Evolutionary conservation across 106 monocot genomes (phyloP), one percentile per base, ranked within the genome.

Genomic region (Agapanthus africanus): DNA sequence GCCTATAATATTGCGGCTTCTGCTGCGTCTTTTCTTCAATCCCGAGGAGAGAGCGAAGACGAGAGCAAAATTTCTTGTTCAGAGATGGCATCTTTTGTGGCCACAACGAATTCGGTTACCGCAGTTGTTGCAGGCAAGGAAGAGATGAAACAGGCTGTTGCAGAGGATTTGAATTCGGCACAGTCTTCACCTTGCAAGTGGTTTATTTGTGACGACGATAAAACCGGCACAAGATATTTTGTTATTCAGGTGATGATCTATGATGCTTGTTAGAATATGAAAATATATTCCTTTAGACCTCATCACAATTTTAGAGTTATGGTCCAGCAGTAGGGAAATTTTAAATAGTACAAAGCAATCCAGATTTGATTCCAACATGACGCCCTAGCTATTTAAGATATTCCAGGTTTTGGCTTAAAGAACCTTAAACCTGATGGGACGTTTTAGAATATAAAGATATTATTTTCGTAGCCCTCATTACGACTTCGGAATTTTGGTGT

Each of bases 241-340:
- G 79, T 91, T 37, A 84, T 95, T 80, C 95, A 97, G 95, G 94
- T 94, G n/a, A n/a, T n/a, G n/a, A n/a, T n/a, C n/a, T n/a, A n/a
- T n/a, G n/a, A n/a, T n/a, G n/a, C n/a, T n/a, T n/a, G n/a, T n/a
- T n/a, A n/a, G n/a, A n/a, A n/a, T n/a, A n/a, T n/a, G n/a, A n/a
- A n/a, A n/a, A n/a, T n/a, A n/a, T n/a, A n/a, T n/a, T n/a, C n/a
- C n/a, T n/a, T n/a, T n/a, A n/a, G n/a, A n/a, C n/a, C n/a, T n/a
- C n/a, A n/a, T n/a, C n/a, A n/a, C n/a, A n/a, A n/a, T n/a, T n/a
- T n/a, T n/a, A n/a, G n/a, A n/a, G n/a, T n/a, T n/a, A n/a, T n/a
- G n/a, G n/a, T n/a, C n/a, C n/a, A n/a, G n/a, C n/a, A n/a, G n/a
- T n/a, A n/a, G n/a, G n/a, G n/a, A n/a, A n/a, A n/a, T n/a, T n/a